These are phyloP conservation scores for Macadamia integrifolia DNA, from an alignment of 164 flowering plant species.

Conservation along the genomic window DNA sequence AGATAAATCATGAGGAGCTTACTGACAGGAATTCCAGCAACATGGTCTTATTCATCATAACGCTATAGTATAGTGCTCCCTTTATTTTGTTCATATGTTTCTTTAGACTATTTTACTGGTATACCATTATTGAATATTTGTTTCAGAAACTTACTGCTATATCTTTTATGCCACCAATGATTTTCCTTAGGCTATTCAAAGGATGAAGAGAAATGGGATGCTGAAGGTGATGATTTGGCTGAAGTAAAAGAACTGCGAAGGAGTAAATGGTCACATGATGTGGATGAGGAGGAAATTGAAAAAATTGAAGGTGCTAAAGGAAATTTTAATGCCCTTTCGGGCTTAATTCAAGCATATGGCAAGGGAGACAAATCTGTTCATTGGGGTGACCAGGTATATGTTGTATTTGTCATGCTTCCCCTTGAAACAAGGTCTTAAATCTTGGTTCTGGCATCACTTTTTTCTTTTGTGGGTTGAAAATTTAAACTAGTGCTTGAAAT, in stretches of 20 bases:
- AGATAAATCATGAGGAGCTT: too few relatives aligned
- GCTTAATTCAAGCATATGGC: constrained; percentile 46
- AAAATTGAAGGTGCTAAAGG: constrained; percentile 22
- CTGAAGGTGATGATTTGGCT: constrained; percentile 35
- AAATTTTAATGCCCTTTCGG: constrained; percentile 49
- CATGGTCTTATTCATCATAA: too few relatives aligned
- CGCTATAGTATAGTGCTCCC: too few relatives aligned
- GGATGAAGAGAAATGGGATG: constrained; percentile 38
- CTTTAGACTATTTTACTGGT: background rate
- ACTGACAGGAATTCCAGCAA: too few relatives aligned
- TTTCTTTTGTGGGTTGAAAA: too few relatives aligned
- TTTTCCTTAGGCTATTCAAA: constrained; percentile 27
- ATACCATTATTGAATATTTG: background rate
- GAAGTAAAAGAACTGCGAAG: constrained; percentile 66
- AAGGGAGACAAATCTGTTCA: constrained; percentile 72
- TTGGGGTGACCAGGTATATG: constrained; percentile 88
- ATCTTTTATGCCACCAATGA: background rate
- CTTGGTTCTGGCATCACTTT: background rate
- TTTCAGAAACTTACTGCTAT: too few relatives aligned
- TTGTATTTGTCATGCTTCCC: background rate
- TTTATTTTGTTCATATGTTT: too few relatives aligned
- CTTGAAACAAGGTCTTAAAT: background rate
- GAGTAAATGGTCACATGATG: constrained; percentile 86
- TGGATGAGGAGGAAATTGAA: constrained; percentile 51
- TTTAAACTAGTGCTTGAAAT: too few relatives aligned